Conservation (phyloP, 768 basidiomycete genomes). For the Lepiota subincarnata region DNA sequence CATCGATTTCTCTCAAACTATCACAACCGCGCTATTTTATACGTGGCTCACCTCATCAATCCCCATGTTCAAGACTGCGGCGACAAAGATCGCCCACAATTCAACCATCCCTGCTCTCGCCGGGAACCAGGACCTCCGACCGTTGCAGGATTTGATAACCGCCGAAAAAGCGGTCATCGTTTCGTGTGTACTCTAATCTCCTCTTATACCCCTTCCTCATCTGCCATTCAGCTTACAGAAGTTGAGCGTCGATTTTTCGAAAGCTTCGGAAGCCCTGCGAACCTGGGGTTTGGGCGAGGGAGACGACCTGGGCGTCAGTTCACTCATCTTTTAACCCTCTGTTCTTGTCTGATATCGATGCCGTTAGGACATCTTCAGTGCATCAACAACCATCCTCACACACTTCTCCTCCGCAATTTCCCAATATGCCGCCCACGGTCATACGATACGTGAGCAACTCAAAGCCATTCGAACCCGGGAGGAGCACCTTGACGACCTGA, state of each 20-base stretch:
- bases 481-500: conserved; percentile 75
- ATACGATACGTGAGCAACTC: conserved; percentile 66
- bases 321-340: conserved; percentile 8
- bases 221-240: conserved; percentile 48
- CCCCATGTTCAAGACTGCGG: conserved; percentile 71
- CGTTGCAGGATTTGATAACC: conserved; percentile 85
- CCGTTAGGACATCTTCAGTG: conserved; percentile 66
- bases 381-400: conserved; percentile 61
- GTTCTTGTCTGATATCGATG: conserved; percentile 4
- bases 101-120: conserved; percentile 70
- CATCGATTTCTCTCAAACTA: background rate
- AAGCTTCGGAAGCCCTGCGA: conserved; percentile 69
- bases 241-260: conserved; percentile 59
- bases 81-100: conserved; percentile 86
- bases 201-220: background rate
- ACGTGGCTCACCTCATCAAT: too few species aligned
- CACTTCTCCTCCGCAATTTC: conserved; percentile 66
- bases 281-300: conserved; percentile 78
- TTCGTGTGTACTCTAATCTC: conserved; percentile 42
- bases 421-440: conserved; percentile 68
- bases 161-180: conserved; percentile 80
- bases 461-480: conserved; percentile 83
- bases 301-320: conserved; percentile 71
- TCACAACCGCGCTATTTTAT: background rate
- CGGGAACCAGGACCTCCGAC: conserved; percentile 72